phyloP scores from a whole-genome alignment of 1,284 basidiomycete species.

The Earliella scabrosa region DNA sequence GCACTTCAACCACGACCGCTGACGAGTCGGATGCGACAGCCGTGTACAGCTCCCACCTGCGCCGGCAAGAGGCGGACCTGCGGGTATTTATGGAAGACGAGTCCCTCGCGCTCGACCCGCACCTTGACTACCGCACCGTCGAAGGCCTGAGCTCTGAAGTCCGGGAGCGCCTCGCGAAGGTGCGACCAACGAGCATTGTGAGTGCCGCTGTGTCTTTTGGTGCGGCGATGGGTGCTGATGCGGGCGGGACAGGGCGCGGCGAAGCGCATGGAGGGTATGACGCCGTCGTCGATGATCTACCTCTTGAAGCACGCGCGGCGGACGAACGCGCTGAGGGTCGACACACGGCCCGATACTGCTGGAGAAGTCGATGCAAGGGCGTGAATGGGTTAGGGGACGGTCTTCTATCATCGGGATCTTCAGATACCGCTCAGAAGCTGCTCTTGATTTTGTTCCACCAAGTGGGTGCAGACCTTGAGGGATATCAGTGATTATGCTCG shows the following conservation, averaged over 20 bases:
- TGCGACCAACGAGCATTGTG: slow-evolving; percentile 75
- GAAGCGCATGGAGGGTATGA: slow-evolving; percentile 89
- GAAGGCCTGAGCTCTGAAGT: slow-evolving; percentile 80
- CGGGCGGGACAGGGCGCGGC: slow-evolving; percentile 67
- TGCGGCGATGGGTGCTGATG: background rate
- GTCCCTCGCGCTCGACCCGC: slow-evolving; percentile 66
- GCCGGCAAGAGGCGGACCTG: slow-evolving; percentile 77
- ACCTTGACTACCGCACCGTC: slow-evolving; percentile 71
- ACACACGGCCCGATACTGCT: too few species aligned
- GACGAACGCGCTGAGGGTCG: slow-evolving; percentile 24
- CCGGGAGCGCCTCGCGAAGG: slow-evolving; percentile 61
- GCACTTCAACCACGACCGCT: background rate
- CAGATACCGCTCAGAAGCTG: too few species aligned
- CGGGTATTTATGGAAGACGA: slow-evolving; percentile 81
- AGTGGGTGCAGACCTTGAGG: too few species aligned
- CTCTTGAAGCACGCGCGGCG: slow-evolving; percentile 68
- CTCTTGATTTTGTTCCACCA: too few species aligned
- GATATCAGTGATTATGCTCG: too few species aligned
- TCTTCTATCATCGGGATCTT: too few species aligned
- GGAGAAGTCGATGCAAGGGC: too few species aligned
- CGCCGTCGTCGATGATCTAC: slow-evolving; percentile 68
- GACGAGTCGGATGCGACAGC: slow-evolving; percentile 40
- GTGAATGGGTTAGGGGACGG: too few species aligned
- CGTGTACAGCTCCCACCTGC: slow-evolving; percentile 63
- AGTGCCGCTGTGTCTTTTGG: slow-evolving; percentile 31